These are phyloP conservation scores for Wickerhamomyces ciferrii DNA, from an alignment of 805 yeast species.

Conservation along the genomic window DNA sequence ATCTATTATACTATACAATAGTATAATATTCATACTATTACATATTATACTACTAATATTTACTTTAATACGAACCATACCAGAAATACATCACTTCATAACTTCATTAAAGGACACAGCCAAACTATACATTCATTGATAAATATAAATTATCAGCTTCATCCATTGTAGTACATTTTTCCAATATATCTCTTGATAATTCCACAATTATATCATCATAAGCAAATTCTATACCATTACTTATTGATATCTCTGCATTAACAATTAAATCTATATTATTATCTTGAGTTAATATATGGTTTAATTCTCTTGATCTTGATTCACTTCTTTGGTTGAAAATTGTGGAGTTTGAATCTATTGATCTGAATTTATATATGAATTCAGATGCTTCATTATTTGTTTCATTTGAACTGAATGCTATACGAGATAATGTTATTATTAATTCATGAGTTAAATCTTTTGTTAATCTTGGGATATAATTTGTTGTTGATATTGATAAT, in stretches of 20 bases:
- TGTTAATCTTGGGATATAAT: constrained; percentile 14
- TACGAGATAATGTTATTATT: constrained; percentile 44
- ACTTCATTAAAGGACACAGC: not conserved
- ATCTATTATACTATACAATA: too few relatives aligned
- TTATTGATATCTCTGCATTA: constrained; percentile 35
- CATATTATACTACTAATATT: too few relatives aligned
- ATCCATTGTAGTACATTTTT: constrained; percentile 62
- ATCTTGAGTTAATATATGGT: constrained; percentile 25
- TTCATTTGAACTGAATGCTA: constrained; percentile 45
- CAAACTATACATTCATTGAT: constrained; percentile 39
- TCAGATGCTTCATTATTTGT: constrained; percentile 31
- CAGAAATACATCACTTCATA: too few relatives aligned
- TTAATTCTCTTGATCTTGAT: constrained; percentile 30
- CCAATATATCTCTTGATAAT: constrained; percentile 65
- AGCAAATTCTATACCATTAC: constrained; percentile 59
- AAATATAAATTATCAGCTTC: constrained; percentile 73
- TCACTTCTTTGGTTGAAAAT: constrained; percentile 42
- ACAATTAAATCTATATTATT: constrained; percentile 18
- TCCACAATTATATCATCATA: constrained; percentile 61
- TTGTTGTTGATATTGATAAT: constrained; percentile 3
- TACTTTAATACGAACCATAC: too few relatives aligned
- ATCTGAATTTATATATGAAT: constrained; percentile 32
- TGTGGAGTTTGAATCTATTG: constrained; percentile 19
- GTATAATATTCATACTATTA: too few relatives aligned
- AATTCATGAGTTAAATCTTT: constrained; percentile 36